Base-by-base conservation (phyloP, 352 stramenopile species). In the Pythium diclinum region DNA sequence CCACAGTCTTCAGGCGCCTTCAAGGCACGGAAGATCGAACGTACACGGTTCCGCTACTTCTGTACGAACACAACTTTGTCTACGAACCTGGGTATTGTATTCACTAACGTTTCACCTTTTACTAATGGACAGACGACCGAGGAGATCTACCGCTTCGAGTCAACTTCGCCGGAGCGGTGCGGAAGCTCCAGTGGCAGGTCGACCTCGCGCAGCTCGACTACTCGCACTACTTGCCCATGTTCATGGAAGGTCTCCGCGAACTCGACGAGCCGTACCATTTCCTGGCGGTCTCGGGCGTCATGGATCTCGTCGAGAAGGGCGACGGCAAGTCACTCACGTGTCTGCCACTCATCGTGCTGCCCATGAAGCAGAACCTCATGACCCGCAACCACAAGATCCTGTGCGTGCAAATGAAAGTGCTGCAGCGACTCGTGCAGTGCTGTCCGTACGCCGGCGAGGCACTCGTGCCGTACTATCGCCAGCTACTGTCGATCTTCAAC, bases 401-500 rank as follows among this genome's bases (percentile, higher is more conserved):
- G 9, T 94, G 81, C 58, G 61, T 87, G 61, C 81, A 90, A 61
- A 85, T 92, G 72, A 88, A 91, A 52, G 80, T 92, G 46, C 55
- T 94, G 25, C 82, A 94, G 65, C 77, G 78, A 53, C 79, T 93
- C 52, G 77, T 94, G 48, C 73, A 72, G 13, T 76, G 70, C 61
- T 91, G 82, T 63, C 75, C 78, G 49, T 92, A 83, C 67, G 82
- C 94, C 0, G 93, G 93, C 6, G 83, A 96, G 61, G 91, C 87
- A 25, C 81, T 98, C 19, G 91, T 98, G 33, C 85, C 89, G 6
- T 97, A 97, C 76, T 97, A 97, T 63, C 87, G 91, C 7, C 88
- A 97, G 63, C 71, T 98, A 47, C 75, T 98, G 17, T 85, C 83
- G n/a, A 76, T 98, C 11, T 96, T 98, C 68, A 97, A 97, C 56